Conservation (phyloP, 2,329 filamentous ascomycete genomes). For the Penicillium palitans region DNA sequence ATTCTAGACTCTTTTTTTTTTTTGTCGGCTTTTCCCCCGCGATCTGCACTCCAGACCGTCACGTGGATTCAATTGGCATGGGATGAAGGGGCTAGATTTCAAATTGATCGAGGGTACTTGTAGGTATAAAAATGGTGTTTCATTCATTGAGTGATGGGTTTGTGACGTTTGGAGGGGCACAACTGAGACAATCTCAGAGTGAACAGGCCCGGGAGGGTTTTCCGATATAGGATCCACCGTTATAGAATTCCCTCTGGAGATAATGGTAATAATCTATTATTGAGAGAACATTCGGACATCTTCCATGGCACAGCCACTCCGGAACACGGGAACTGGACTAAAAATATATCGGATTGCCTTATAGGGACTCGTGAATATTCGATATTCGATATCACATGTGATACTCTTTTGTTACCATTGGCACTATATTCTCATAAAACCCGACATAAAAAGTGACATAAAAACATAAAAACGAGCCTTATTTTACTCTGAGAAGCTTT, state of each 20-base stretch:
- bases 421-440: too few relatives aligned
- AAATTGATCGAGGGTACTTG: background rate
- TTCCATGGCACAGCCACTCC: background rate
- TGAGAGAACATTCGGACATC: background rate
- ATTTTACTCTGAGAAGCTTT: too few relatives aligned
- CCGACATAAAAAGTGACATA: too few relatives aligned
- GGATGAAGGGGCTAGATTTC: background rate
- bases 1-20: slow-evolving; percentile 10
- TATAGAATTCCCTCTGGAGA: background rate
- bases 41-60: slow-evolving; percentile 24
- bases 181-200: background rate
- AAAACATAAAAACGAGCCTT: too few relatives aligned
- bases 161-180: slow-evolving; percentile 1
- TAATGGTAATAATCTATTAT: too few relatives aligned
- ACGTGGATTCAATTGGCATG: slow-evolving; percentile 18
- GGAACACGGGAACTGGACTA: background rate
- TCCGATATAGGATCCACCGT: slow-evolving; percentile 1
- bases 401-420: too few relatives aligned
- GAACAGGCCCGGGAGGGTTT: background rate
- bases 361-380: background rate
- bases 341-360: background rate
- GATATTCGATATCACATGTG: background rate
- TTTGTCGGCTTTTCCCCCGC: slow-evolving; percentile 13
- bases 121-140: background rate
- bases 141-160: background rate